Base-by-base conservation (phyloP, 306 rosid genomes). In the Vigna mungo region DNA sequence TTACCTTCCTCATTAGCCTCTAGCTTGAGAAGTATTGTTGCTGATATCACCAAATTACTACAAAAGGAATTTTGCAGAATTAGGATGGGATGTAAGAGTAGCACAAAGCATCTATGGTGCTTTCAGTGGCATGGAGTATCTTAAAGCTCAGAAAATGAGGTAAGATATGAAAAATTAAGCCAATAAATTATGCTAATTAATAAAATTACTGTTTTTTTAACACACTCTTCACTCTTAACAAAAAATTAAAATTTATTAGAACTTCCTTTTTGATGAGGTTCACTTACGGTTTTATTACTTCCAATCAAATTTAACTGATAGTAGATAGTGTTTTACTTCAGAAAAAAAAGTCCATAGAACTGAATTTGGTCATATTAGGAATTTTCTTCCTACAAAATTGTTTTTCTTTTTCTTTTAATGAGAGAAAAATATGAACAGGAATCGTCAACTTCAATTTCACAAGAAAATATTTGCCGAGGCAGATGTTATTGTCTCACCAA, bases 81-180 rank as follows among this genome's bases (percentile, higher is more conserved):
- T 87, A 68, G 98, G 98, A 85, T 89, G 98, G 97, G 98, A 94
- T 90, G 87, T 86, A 74, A 92, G 97, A 74, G 89, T 92, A 41
- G 98, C 88, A 71, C 96, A 90, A 60, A 86, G 86, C 64, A 88
- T 89, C 43, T 94, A 94, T 68, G 90, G 93, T 77, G 34, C 93
- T 74, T 94, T 94, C 84, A 89, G 90, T 78, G 53, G 96, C 87
- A 81, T 88, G 74, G 97, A 94, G 84, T 94, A 94, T 61, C 52
- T 94, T 64, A 92, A 94, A 75, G 98, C 98, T 68, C 98, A 94
- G 75, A 88, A 62, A 84, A 86, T 94, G 8, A 92, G 98, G 98
- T 89, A 75, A 48, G 46, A 1, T 41, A 37, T 77, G 9, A 59
- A 30, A 48, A 34, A 17, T 20, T 48, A 9, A 48, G 65, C 59